Evolutionary conservation across 129 eudicot species (phyloP).

Genomic region (Centella asiatica): DNA sequence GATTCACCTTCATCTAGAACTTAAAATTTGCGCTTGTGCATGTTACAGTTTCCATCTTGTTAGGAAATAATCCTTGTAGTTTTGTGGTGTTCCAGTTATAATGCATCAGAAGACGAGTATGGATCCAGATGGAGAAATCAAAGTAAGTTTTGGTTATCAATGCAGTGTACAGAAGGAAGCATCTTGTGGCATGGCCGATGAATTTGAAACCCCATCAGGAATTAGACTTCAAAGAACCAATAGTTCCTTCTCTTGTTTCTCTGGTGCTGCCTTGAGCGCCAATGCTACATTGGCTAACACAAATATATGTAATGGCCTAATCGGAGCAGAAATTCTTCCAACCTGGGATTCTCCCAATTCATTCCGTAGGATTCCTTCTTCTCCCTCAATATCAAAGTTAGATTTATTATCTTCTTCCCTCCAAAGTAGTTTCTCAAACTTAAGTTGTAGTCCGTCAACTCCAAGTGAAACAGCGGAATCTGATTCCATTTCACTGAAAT

Average conservation of each 20-base stretch:
- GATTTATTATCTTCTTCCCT: slow-evolving; percentile 79
- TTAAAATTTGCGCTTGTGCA: slow-evolving; percentile 8
- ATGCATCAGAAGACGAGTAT: slow-evolving; percentile 40
- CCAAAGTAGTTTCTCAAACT: slow-evolving; percentile 63
- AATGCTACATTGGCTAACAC: slow-evolving; percentile 95
- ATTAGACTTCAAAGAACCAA: slow-evolving; percentile 41
- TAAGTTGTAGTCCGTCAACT: slow-evolving; percentile 83
- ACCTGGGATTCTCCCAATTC: slow-evolving; percentile 85
- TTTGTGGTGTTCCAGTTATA: slow-evolving; percentile 23
- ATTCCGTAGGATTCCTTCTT: slow-evolving; percentile 79
- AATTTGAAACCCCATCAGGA: slow-evolving; percentile 43
- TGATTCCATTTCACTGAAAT: slow-evolving; percentile 50
- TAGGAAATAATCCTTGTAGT: not conserved
- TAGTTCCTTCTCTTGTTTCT: slow-evolving; percentile 79
- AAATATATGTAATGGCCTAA: slow-evolving; percentile 78
- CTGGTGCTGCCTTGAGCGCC: slow-evolving; percentile 94
- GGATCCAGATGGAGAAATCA: slow-evolving; percentile 62
- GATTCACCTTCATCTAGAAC: not conserved
- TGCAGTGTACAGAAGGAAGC: slow-evolving; percentile 32
- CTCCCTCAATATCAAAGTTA: slow-evolving; percentile 67
- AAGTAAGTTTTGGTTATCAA: slow-evolving; percentile 83
- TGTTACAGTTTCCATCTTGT: not conserved
- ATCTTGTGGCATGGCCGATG: slow-evolving; percentile 26
- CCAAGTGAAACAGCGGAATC: slow-evolving; percentile 46
- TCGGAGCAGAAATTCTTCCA: slow-evolving; percentile 85